These are phyloP conservation scores for Novymonas esmeraldas DNA, from an alignment of 208 protist species.

Conservation along the genomic window DNA sequence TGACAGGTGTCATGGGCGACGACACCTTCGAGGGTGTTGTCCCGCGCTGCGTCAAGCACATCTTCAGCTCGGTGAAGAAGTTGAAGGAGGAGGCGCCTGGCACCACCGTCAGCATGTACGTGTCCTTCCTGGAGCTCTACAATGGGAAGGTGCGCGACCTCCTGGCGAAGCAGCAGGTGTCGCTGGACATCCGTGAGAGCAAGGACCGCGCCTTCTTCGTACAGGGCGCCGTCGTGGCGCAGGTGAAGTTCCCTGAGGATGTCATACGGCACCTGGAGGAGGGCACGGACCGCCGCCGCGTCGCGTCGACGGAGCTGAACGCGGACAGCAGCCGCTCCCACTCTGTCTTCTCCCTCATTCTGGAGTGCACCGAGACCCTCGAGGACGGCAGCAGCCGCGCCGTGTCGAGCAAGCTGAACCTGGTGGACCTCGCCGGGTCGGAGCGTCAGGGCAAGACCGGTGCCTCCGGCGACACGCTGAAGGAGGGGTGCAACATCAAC, in stretches of 20 bases:
- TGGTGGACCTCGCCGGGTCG: conserved; percentile 93
- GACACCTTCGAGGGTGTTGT: conserved; percentile 72
- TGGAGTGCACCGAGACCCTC: conserved; percentile 77
- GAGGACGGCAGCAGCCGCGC: conserved; percentile 74
- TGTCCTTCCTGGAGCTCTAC: conserved; percentile 89
- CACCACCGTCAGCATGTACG: conserved; percentile 68
- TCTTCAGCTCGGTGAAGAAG: conserved; percentile 72
- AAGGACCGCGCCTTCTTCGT: conserved; percentile 90
- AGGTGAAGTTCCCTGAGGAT: conserved; percentile 80
- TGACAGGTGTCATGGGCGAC: conserved; percentile 79
- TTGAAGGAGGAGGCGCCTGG: conserved; percentile 41
- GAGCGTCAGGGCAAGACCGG: conserved; percentile 92
- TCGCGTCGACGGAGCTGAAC: conserved; percentile 89
- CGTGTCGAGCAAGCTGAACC: conserved; percentile 89
- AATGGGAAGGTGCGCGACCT: conserved; percentile 91
- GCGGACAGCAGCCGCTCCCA: conserved; percentile 89
- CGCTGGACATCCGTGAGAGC: conserved; percentile 79
- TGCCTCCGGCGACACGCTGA: conserved; percentile 89
- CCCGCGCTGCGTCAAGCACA: conserved; percentile 79
- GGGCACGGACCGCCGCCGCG: conserved; percentile 84
- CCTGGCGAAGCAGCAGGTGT: conserved; percentile 84
- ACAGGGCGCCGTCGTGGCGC: conserved; percentile 67
- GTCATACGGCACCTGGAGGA: conserved; percentile 85
- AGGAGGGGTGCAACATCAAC: conserved; percentile 95
- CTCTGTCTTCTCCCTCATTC: conserved; percentile 89